phyloP scores from a whole-genome alignment of 2,329 filamentous ascomycete species.

The Hypoxylon rubiginosum region DNA sequence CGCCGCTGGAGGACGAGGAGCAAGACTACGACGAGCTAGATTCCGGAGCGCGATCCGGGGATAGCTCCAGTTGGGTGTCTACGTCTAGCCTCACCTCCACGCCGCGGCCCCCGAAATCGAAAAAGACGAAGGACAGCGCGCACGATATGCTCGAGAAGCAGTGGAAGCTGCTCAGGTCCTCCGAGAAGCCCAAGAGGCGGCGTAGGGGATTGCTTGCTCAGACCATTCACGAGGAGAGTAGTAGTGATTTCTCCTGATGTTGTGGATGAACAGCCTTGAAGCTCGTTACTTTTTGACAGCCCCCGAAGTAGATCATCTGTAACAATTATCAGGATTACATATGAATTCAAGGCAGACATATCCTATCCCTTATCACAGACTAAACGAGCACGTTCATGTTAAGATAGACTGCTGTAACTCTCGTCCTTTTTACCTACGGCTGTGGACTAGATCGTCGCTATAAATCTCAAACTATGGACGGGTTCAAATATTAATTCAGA shows the following conservation, averaged over 20 bases:
- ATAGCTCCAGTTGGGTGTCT: constrained; percentile 24
- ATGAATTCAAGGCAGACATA: neutral
- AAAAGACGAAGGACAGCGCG: constrained; percentile 25
- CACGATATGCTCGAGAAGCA: constrained; percentile 45
- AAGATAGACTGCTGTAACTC: neutral
- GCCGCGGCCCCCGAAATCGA: constrained; percentile 20
- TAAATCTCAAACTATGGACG: too few relatives aligned
- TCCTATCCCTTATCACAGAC: neutral
- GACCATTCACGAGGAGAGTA: constrained; percentile 80
- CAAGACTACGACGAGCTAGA: constrained; percentile 26
- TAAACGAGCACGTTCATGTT: neutral
- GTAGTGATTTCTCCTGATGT: constrained; percentile 60
- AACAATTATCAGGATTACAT: constrained; percentile 4
- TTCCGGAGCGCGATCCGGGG: constrained; percentile 25
- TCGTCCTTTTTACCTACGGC: neutral
- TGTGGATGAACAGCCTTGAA: neutral
- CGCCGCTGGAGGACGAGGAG: constrained; percentile 24
- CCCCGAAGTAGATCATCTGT: neutral
- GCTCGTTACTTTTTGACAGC: neutral
- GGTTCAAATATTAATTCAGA: too few relatives aligned
- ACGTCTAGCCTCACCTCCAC: neutral
- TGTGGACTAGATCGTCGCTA: neutral
- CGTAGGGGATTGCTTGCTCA: constrained; percentile 69
- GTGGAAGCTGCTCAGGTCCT: constrained; percentile 45
- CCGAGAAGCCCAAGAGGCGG: constrained; percentile 56